Base-by-base conservation (phyloP, 2,329 filamentous ascomycete genomes). In the Curvularia eragrostidis region DNA sequence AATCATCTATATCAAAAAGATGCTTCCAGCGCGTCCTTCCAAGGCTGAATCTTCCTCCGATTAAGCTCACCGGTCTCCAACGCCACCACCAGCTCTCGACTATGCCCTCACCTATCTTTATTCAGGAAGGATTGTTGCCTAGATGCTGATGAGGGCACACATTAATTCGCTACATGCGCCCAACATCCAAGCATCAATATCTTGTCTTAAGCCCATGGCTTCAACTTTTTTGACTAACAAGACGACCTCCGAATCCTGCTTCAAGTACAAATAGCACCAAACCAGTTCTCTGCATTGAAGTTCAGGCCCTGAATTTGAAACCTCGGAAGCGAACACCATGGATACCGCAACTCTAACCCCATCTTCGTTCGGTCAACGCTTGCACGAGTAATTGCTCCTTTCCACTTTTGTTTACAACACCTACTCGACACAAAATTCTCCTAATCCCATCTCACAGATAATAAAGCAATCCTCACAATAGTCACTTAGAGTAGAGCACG, bases 1-100 rank as follows among this genome's bases (percentile, higher is more conserved):
- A n/a, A 5, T n/a, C 32, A n/a, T 3, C 13, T 36, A 13, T 13
- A 36, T 15, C 13, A 36, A 12, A n/a, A 15, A 6, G 32, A 36
- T 3, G 13, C 3, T 3, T 15, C 10, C 28, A 30, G 6, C 10
- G 28, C 10, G 10, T 30, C 28, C 28, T 30, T 12, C 5, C 28
- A 2, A 5, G 12, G 15, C 32, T 44, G 15, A 6, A 18, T 23
- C 23, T 47, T 34, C 9, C 10, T 23, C 44, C 26, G 21, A 47
- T 34, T 19, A 32, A 47, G 36, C 36, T 41, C 34, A 50, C 36
- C 23, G 34, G 36, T 50, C 15, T 32, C n/a, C 12, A 41, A 50
- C 24, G 23, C 48, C 36, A 21, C 21, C 23, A 32, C 24, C n/a
- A 28, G n/a, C 10, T 24, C 15, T n/a, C 9, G 24, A 42, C 23